phyloP scores from a whole-genome alignment of 805 yeast genomes.

The Saturnispora besseyi region DNA sequence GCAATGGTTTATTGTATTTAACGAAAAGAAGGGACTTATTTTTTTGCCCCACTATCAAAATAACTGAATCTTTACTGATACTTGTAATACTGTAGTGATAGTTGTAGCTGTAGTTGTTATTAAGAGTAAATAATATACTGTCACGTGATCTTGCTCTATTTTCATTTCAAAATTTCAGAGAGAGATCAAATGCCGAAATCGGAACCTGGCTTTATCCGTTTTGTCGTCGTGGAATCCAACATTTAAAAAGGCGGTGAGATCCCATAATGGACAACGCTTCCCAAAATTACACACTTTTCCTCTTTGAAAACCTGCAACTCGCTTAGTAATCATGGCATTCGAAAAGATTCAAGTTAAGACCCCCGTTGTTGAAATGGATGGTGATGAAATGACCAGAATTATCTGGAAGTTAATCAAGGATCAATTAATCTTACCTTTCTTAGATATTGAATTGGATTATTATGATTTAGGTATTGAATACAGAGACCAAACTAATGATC shows the following conservation, averaged over 20 bases:
- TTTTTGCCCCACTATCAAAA: neutral
- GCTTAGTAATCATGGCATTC: constrained; percentile 15
- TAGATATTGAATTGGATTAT: constrained; percentile 82
- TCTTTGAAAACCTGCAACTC: neutral
- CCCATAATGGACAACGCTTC: neutral
- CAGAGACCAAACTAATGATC: constrained; percentile 81
- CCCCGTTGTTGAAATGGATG: constrained; percentile 95
- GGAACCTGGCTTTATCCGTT: neutral
- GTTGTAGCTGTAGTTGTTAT: no score
- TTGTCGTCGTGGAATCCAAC: neutral
- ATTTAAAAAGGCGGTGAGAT: constrained; percentile 1
- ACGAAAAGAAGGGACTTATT: neutral
- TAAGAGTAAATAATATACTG: no score
- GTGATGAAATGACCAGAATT: constrained; percentile 95
- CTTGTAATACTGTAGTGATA: no score
- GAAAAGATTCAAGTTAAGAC: constrained; percentile 67
- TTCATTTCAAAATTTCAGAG: neutral
- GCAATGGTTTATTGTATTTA: neutral
- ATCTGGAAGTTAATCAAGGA: constrained; percentile 90
- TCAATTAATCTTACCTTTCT: constrained; percentile 73
- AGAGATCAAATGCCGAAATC: neutral
- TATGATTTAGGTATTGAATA: constrained; percentile 82
- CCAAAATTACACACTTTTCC: neutral
- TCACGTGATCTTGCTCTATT: neutral
- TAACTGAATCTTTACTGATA: no score